Evolutionary conservation across 805 yeast genomes (phyloP).

Genomic region (Saturnispora zaruensis): DNA sequence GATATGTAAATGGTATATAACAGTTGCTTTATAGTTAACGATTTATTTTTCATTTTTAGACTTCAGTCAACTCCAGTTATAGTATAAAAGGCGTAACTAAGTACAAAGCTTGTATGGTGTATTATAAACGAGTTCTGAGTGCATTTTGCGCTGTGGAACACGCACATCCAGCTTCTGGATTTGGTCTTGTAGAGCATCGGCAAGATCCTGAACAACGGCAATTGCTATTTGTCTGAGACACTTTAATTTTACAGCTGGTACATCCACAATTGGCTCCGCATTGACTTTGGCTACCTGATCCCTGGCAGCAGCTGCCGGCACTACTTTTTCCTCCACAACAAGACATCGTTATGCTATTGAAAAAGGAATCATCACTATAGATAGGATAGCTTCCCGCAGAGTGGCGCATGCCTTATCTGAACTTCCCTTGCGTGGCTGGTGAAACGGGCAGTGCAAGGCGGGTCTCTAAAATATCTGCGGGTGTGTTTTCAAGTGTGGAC

Average conservation of each 20-base stretch:
- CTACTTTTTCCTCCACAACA: conserved; percentile 3
- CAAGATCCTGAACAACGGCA: conserved; percentile 8
- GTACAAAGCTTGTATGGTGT: background rate
- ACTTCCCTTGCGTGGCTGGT: background rate
- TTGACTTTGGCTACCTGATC: background rate
- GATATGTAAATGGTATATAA: background rate
- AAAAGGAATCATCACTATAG: background rate
- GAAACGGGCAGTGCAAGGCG: background rate
- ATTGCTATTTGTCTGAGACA: background rate
- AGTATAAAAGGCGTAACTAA: too few relatives aligned
- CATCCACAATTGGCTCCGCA: conserved; percentile 3
- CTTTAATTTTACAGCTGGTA: background rate
- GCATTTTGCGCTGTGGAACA: conserved; percentile 1
- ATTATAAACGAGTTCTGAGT: conserved; percentile 5
- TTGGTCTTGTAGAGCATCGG: conserved; percentile 4
- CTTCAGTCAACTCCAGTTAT: background rate
- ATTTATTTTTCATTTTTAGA: background rate
- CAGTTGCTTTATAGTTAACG: background rate
- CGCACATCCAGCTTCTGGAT: conserved; percentile 4
- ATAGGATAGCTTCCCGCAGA: background rate
- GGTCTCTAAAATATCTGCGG: background rate
- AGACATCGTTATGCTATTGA: background rate
- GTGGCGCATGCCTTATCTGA: background rate
- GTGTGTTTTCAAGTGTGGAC: background rate
- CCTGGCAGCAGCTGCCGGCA: background rate